A percentile compares a stretch with the other conserved stretches of the same genome.
These are phyloP conservation scores for Fraxinus baroniana DNA, from an alignment of 305 asterid genomes.

Conservation along the genomic window DNA sequence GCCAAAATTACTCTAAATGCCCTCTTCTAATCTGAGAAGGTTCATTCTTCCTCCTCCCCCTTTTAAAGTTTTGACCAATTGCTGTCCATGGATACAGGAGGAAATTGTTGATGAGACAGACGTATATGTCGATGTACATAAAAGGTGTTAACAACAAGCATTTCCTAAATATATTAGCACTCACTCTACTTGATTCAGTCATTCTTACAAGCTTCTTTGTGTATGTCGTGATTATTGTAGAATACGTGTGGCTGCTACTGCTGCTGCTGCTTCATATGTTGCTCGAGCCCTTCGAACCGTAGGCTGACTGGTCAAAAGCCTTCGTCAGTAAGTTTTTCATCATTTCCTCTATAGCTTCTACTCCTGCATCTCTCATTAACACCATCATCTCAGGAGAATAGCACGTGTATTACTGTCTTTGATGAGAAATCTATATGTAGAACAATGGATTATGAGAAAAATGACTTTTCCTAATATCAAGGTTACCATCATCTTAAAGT, in stretches of 20 bases:
- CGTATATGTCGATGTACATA: constrained; percentile 86
- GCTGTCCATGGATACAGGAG: constrained; percentile 55
- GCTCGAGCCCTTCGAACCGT: constrained; percentile 85
- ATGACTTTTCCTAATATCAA: neutral
- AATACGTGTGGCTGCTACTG: constrained; percentile 92
- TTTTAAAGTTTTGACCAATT: constrained; percentile 5
- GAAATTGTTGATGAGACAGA: constrained; percentile 99
- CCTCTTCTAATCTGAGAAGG: neutral
- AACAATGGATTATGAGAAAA: neutral
- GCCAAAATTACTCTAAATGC: neutral
- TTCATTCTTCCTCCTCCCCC: neutral
- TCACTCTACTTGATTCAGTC: constrained; percentile 1
- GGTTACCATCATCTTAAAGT: neutral
- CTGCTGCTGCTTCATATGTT: constrained; percentile 78
- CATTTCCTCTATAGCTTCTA: constrained; percentile 5
- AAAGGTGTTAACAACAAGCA: constrained; percentile 52
- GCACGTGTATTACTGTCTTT: neutral
- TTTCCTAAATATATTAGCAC: neutral
- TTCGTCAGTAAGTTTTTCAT: constrained; percentile 42
- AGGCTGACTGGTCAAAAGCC: constrained; percentile 56
- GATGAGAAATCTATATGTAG: neutral
- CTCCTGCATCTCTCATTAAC: constrained; percentile 6
- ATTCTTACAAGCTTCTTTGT: neutral
- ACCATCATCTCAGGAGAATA: neutral
- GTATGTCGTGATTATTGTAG: constrained; percentile 41